Conservation (phyloP, 306 rosid genomes). For the Coriaria nepalensis region DNA sequence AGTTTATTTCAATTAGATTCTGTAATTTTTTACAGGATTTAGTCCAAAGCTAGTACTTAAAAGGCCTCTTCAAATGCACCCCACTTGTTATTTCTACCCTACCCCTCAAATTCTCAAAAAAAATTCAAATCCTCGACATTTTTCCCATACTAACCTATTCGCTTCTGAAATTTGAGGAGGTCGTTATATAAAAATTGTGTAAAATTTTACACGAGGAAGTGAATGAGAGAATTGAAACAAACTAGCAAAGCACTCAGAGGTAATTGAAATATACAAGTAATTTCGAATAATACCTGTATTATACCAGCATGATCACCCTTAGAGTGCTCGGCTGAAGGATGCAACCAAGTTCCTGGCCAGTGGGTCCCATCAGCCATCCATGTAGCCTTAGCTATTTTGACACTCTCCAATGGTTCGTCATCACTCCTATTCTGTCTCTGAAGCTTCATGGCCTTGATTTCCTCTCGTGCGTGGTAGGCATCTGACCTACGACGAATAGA, state of each 20-base stretch:
- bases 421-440: slow-evolving; percentile 55
- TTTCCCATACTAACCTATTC: not conserved
- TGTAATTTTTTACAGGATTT: too few species aligned
- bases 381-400: slow-evolving; percentile 79
- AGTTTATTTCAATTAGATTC: too few species aligned
- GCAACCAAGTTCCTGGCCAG: slow-evolving; percentile 98
- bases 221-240: too few species aligned
- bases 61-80: too few species aligned
- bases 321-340: slow-evolving; percentile 58
- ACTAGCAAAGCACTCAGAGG: not conserved
- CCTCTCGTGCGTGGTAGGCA: slow-evolving; percentile 93
- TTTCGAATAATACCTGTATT: slow-evolving; percentile 58
- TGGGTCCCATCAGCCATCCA: slow-evolving; percentile 99
- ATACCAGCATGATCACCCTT: slow-evolving; percentile 90
- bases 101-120: not conserved
- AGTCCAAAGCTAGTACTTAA: too few species aligned
- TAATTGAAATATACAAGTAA: not conserved
- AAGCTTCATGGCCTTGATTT: slow-evolving; percentile 86
- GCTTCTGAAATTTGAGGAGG: too few species aligned
- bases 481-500: slow-evolving; percentile 91
- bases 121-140: not conserved
- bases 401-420: slow-evolving; percentile 59
- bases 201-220: too few species aligned
- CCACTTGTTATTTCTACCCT: too few species aligned
- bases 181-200: too few species aligned